phyloP scores from a whole-genome alignment of 345 rosid genomes.

The Moringa oleifera region DNA sequence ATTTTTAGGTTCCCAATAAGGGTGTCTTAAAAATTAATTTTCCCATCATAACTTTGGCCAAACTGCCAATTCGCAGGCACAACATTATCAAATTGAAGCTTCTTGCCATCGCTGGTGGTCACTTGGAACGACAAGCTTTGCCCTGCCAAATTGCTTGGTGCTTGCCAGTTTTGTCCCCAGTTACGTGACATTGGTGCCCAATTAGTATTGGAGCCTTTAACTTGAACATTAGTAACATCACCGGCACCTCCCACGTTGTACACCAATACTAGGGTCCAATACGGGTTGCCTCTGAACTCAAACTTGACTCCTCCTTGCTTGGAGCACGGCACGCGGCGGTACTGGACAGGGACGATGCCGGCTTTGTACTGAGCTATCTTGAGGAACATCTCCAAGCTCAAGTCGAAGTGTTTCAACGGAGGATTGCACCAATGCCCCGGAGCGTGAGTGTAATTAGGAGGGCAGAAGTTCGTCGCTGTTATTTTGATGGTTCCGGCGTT shows the following conservation, averaged over 20 bases:
- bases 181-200: slow-evolving; percentile 30
- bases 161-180: slow-evolving; percentile 44
- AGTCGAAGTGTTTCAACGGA: slow-evolving; percentile 36
- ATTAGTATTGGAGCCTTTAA: slow-evolving; percentile 3
- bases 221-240: background rate
- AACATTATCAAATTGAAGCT: slow-evolving; percentile 18
- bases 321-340: slow-evolving; percentile 20
- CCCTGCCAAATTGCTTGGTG: slow-evolving; percentile 12
- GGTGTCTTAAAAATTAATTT: slow-evolving; percentile 8
- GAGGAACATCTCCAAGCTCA: slow-evolving; percentile 30
- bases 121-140: slow-evolving; percentile 33
- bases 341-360: slow-evolving; percentile 29
- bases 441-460: slow-evolving; percentile 22
- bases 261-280: slow-evolving; percentile 22
- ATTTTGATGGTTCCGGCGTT: slow-evolving; percentile 29
- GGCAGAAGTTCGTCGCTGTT: slow-evolving; percentile 56
- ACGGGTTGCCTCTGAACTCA: slow-evolving; percentile 23
- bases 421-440: slow-evolving; percentile 32
- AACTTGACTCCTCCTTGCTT: slow-evolving; percentile 37
- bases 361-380: slow-evolving; percentile 26
- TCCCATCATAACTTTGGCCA: slow-evolving; percentile 17
- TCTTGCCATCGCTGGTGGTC: slow-evolving; percentile 26
- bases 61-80: slow-evolving; percentile 8
- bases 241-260: slow-evolving; percentile 23
- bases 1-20: too few species aligned